These are phyloP conservation scores for Gautieria morchelliformis DNA, from an alignment of 768 basidiomycete genomes.

Conservation along the genomic window DNA sequence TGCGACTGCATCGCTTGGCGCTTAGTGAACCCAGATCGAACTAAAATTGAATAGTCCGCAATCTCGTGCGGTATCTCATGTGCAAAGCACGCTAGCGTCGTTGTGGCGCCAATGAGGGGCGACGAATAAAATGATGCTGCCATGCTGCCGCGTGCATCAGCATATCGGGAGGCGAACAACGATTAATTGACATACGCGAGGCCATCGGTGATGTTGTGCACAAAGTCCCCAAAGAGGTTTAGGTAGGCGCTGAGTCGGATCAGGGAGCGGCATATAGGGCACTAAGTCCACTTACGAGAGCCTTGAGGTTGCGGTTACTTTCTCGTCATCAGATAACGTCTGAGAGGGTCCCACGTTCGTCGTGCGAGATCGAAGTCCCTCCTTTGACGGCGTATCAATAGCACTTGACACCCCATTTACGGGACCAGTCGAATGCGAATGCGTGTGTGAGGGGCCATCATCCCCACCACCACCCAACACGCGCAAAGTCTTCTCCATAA, in stretches of 20 bases:
- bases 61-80: slow-evolving; percentile 96
- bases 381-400: slow-evolving; percentile 20
- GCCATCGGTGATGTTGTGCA: slow-evolving; percentile 95
- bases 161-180: background rate
- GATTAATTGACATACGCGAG: slow-evolving; percentile 58
- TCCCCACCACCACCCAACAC: slow-evolving; percentile 63
- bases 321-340: slow-evolving; percentile 14
- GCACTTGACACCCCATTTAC: slow-evolving; percentile 11
- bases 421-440: slow-evolving; percentile 43
- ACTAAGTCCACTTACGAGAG: slow-evolving; percentile 34
- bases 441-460: slow-evolving; percentile 39
- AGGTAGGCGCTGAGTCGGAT: slow-evolving; percentile 49
- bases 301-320: slow-evolving; percentile 53
- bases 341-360: background rate
- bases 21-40: slow-evolving; percentile 86
- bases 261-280: background rate
- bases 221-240: slow-evolving; percentile 89
- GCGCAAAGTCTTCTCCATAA: slow-evolving; percentile 82
- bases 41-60: slow-evolving; percentile 91
- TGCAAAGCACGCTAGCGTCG: slow-evolving; percentile 90
- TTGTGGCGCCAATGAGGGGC: slow-evolving; percentile 86
- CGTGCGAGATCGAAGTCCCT: slow-evolving; percentile 42
- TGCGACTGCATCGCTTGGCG: slow-evolving; percentile 89
- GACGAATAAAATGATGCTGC: slow-evolving; percentile 96
- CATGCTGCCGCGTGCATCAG: slow-evolving; percentile 44